Conservation (phyloP, 352 stramenopile genomes). For the Globisporangium recalcitrans region DNA sequence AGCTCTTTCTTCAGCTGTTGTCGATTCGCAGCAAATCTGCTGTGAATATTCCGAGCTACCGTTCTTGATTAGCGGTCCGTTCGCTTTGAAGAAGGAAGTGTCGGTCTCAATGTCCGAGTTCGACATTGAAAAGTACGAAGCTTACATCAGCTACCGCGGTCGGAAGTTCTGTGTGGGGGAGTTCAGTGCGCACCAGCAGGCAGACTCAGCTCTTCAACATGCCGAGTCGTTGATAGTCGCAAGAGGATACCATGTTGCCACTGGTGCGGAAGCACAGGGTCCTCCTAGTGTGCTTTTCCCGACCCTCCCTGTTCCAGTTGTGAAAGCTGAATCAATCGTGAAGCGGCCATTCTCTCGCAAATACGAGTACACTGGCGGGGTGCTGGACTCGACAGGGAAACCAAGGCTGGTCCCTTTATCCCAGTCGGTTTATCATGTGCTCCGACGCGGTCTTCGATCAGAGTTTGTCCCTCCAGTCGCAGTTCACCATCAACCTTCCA, state of each 20-base stretch:
- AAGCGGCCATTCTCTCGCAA: constrained; percentile 40
- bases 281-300: constrained; percentile 32
- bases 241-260: constrained; percentile 28
- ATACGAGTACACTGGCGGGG: constrained; percentile 41
- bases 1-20: neutral
- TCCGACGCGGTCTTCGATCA: constrained; percentile 17
- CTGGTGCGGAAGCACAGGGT: constrained; percentile 20
- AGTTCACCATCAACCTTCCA: neutral
- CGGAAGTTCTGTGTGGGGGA: constrained; percentile 48
- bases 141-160: constrained; percentile 36
- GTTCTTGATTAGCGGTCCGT: constrained; percentile 34
- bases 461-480: constrained; percentile 1
- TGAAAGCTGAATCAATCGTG: constrained; percentile 40
- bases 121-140: constrained; percentile 47
- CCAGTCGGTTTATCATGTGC: constrained; percentile 34
- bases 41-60: constrained; percentile 31
- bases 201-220: constrained; percentile 35
- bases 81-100: constrained; percentile 42
- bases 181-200: constrained; percentile 40
- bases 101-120: constrained; percentile 30
- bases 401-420: constrained; percentile 36
- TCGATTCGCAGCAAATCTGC: constrained; percentile 17
- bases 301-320: constrained; percentile 25
- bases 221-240: constrained; percentile 29
- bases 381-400: constrained; percentile 27